Percentiles rank a stretch among this genome's conserved stretches.
Conservation (phyloP, 345 rosid genomes). For the Lenwebbia sp. region DNA sequence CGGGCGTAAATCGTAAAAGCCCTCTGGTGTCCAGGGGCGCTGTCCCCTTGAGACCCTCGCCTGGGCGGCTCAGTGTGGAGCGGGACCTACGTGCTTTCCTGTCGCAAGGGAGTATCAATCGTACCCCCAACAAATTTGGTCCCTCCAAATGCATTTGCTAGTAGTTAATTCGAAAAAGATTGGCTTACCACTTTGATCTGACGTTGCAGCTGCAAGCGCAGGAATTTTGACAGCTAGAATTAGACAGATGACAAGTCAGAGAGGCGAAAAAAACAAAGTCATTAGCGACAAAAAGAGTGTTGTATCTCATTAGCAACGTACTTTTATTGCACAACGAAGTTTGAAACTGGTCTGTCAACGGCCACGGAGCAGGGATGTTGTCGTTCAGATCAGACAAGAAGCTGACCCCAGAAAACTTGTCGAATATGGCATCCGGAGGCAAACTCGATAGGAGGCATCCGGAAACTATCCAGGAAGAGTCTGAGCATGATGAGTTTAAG, state of each 20-base stretch:
- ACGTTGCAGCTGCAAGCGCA: constrained; percentile 90
- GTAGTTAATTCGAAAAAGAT: not conserved
- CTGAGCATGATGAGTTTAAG: not conserved
- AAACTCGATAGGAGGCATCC: constrained; percentile 94
- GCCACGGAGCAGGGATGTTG: constrained; percentile 93
- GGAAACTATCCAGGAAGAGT: constrained; percentile 29
- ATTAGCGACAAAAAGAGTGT: not conserved
- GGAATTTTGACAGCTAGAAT: constrained; percentile 75
- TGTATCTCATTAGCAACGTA: constrained; percentile 5
- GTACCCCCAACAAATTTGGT: no score
- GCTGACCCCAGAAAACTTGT: constrained; percentile 65
- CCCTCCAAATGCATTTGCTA: not conserved
- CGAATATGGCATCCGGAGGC: constrained; percentile 92
- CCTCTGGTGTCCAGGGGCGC: no score
- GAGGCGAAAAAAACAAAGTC: not conserved
- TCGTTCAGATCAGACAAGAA: constrained; percentile 95
- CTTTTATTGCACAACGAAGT: constrained; percentile 75
- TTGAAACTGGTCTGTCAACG: constrained; percentile 40
- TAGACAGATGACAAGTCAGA: not conserved
- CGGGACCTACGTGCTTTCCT: no score
- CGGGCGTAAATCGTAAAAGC: no score
- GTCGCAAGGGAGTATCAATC: no score
- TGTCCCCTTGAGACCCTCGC: no score
- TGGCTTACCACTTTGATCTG: constrained; percentile 54
- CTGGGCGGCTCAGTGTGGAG: no score